phyloP scores from a whole-genome alignment of 208 protist genomes.

The Acanthamoeba quina region DNA sequence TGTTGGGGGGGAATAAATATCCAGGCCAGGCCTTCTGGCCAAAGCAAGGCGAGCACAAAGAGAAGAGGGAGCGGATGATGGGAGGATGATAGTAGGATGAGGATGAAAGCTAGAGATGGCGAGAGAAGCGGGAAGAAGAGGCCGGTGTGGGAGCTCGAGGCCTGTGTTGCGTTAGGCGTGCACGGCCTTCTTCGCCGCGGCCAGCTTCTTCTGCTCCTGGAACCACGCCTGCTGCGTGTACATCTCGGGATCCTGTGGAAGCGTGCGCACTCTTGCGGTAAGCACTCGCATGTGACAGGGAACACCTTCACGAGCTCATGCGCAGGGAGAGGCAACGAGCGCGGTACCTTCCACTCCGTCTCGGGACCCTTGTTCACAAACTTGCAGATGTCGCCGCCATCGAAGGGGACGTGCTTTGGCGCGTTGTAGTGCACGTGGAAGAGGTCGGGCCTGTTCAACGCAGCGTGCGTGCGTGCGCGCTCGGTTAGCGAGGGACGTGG shows the following conservation, averaged over 20 bases:
- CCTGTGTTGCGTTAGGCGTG: neutral
- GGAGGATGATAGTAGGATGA: too few relatives aligned
- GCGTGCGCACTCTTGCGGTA: neutral
- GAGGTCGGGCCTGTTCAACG: slow-evolving; percentile 35
- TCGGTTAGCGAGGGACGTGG: too few relatives aligned
- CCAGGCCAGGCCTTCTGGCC: neutral
- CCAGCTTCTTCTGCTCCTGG: slow-evolving; percentile 56
- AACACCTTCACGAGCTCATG: neutral
- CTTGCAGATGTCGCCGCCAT: slow-evolving; percentile 58
- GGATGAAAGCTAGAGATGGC: too few relatives aligned
- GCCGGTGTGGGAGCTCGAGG: neutral
- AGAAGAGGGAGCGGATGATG: too few relatives aligned
- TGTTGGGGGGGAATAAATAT: too few relatives aligned
- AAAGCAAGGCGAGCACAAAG: neutral
- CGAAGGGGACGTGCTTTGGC: slow-evolving; percentile 22
- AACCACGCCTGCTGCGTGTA: slow-evolving; percentile 22
- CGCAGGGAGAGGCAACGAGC: neutral
- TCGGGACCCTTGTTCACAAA: slow-evolving; percentile 3
- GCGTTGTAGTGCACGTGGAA: slow-evolving; percentile 71
- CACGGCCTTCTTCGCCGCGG: slow-evolving; percentile 25
- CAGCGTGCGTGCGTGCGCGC: neutral
- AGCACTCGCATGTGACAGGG: too few relatives aligned
- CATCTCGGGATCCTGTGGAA: slow-evolving; percentile 11
- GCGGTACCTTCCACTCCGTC: slow-evolving; percentile 5
- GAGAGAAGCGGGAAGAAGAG: neutral